phyloP scores from a whole-genome alignment of 2,329 filamentous ascomycete species.

The Cladophialophora immunda region DNA sequence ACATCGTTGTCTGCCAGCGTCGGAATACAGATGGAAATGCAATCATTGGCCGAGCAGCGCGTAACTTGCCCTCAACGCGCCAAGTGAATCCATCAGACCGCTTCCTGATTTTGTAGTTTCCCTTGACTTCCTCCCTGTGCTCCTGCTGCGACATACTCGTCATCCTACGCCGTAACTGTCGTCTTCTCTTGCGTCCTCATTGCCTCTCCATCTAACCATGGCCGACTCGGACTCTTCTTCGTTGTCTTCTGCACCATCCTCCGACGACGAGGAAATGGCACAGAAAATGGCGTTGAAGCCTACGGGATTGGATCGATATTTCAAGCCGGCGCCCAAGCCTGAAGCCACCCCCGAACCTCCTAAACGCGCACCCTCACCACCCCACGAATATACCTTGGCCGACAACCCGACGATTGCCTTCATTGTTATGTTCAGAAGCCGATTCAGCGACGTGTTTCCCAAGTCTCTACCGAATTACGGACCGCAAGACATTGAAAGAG shows the following conservation, averaged over 20 bases:
- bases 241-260: constrained; percentile 66
- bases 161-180: not conserved
- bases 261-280: constrained; percentile 63
- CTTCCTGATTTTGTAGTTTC: constrained; percentile 12
- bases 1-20: constrained; percentile 7
- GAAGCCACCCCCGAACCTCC: constrained; percentile 68
- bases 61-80: constrained; percentile 22
- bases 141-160: constrained; percentile 5
- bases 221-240: constrained; percentile 66
- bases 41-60: constrained; percentile 19
- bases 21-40: constrained; percentile 6
- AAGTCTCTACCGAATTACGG: constrained; percentile 89
- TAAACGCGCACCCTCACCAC: constrained; percentile 86
- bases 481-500: constrained; percentile 92
- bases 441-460: constrained; percentile 89
- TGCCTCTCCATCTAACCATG: constrained; percentile 44
- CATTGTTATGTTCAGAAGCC: constrained; percentile 96
- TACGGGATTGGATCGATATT: constrained; percentile 57
- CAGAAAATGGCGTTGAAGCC: constrained; percentile 50
- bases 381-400: constrained; percentile 87
- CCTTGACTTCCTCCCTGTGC: constrained; percentile 5
- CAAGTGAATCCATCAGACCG: constrained; percentile 25
- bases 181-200: not conserved
- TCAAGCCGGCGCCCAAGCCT: constrained; percentile 51
- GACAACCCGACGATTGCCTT: constrained; percentile 97